Evolutionary conservation across 1,284 basidiomycete genomes (phyloP).

Genomic region (Ustilago vetiveriae): DNA sequence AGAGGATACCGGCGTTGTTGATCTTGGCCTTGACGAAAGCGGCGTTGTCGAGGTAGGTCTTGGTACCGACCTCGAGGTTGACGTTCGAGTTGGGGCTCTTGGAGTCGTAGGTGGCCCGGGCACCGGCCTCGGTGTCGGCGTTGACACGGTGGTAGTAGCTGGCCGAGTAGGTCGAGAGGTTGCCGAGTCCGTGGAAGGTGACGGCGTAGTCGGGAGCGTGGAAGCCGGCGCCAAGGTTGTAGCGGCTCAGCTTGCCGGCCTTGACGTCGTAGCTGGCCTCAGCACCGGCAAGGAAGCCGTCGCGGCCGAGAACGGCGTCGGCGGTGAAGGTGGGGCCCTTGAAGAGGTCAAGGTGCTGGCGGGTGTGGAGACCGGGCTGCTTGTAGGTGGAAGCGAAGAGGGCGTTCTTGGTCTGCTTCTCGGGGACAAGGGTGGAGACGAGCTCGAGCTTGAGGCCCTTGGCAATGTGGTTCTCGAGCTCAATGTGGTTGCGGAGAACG

Average conservation of each 20-base stretch:
- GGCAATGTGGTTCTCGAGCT: constrained; percentile 97
- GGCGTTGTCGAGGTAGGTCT: constrained; percentile 84
- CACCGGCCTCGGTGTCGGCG: constrained; percentile 94
- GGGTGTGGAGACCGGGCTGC: constrained; percentile 93
- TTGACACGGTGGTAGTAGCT: constrained; percentile 99
- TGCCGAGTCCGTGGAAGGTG: constrained; percentile 92
- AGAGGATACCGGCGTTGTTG: constrained; percentile 77
- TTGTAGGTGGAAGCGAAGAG: constrained; percentile 87
- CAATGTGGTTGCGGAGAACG: constrained; percentile 86
- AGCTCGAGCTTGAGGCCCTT: constrained; percentile 96
- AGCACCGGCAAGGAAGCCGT: constrained; percentile 95
- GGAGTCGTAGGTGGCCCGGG: constrained; percentile 87
- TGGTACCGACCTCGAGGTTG: constrained; percentile 93
- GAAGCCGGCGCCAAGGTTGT: constrained; percentile 91
- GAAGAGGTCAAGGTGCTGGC: constrained; percentile 91
- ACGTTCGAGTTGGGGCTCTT: constrained; percentile 84
- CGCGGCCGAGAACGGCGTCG: constrained; percentile 86
- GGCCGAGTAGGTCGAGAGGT: constrained; percentile 91
- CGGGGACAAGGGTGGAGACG: constrained; percentile 83
- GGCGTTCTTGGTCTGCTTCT: constrained; percentile 76
- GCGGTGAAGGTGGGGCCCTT: constrained; percentile 98
- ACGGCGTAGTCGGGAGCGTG: constrained; percentile 96
- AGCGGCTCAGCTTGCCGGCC: constrained; percentile 89
- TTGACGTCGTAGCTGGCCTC: constrained; percentile 97
- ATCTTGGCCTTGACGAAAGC: constrained; percentile 99